A percentile compares a stretch with the other conserved stretches of the same genome.
These are phyloP conservation scores for Ceratobasidium sp. DNA, from an alignment of 1,284 basidiomycete species.

Conservation along the genomic window DNA sequence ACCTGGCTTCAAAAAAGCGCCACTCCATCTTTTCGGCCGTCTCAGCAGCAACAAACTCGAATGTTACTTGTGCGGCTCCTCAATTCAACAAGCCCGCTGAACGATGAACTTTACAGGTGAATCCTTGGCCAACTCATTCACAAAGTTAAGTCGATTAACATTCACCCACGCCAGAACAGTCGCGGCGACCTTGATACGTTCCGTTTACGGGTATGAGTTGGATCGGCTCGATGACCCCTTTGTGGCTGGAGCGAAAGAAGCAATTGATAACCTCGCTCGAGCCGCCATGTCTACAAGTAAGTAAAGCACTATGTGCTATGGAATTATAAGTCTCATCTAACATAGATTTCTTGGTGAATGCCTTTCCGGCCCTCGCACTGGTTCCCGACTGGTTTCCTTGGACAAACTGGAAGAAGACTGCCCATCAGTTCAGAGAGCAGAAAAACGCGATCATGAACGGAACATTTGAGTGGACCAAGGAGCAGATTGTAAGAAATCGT, in stretches of 20 bases:
- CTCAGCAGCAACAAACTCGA: constrained; percentile 18
- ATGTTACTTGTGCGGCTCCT: constrained; percentile 18
- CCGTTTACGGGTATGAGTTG: constrained; percentile 24
- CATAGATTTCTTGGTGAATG: constrained; percentile 31
- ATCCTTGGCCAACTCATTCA: neutral
- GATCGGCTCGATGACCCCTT: constrained; percentile 15
- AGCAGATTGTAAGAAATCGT: neutral
- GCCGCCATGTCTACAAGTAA: constrained; percentile 26
- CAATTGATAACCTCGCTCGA: constrained; percentile 13
- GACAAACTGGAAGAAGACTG: constrained; percentile 26
- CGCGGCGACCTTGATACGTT: constrained; percentile 9
- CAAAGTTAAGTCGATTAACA: neutral
- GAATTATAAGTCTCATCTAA: neutral
- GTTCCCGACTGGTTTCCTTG: constrained; percentile 25
- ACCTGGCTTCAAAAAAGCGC: constrained; percentile 28
- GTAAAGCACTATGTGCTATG: neutral
- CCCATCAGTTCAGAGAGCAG: constrained; percentile 5
- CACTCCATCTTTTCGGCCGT: neutral
- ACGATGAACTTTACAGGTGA: constrained; percentile 18
- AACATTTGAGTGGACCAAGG: constrained; percentile 30
- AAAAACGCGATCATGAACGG: constrained; percentile 15
- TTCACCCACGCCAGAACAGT: neutral
- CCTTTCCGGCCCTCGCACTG: constrained; percentile 10
- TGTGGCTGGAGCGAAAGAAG: constrained; percentile 1
- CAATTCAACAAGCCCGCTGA: neutral